Percentiles rank a stretch among this genome's conserved stretches.
Conservation (phyloP, 225 moss, liverwort and hornwort species). For the Sphagnum contortum region DNA sequence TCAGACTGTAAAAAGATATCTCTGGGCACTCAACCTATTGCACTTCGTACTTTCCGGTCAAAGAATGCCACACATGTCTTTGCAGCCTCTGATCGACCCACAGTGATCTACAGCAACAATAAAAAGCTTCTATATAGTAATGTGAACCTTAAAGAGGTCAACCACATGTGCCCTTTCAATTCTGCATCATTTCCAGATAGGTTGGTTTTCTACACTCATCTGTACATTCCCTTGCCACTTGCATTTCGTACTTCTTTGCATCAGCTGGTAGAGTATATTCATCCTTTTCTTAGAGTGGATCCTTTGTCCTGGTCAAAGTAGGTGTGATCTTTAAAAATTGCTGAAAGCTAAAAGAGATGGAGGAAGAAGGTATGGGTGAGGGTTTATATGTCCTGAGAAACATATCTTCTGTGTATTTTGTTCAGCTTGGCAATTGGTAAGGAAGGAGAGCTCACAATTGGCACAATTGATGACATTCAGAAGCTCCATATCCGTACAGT, state of each 20-base stretch:
- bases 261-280: too few species aligned
- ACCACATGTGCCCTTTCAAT: slow-evolving; percentile 99
- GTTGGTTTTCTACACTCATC: slow-evolving; percentile 13
- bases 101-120: slow-evolving; percentile 97
- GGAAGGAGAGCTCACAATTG: slow-evolving; percentile 95
- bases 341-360: too few species aligned
- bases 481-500: slow-evolving; percentile 94
- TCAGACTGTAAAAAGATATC: slow-evolving; percentile 93
- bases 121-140: slow-evolving; percentile 95
- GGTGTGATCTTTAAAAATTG: too few species aligned
- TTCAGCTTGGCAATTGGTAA: slow-evolving; percentile 95
- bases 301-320: too few species aligned
- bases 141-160: slow-evolving; percentile 96
- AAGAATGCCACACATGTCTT: slow-evolving; percentile 98
- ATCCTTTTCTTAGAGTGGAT: too few species aligned
- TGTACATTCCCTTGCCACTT: too few species aligned
- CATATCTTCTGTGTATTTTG: background rate
- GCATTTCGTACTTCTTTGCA: too few species aligned
- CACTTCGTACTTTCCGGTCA: slow-evolving; percentile 90
- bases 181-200: slow-evolving; percentile 98
- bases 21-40: slow-evolving; percentile 90
- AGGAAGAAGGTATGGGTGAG: too few species aligned
- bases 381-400: too few species aligned
- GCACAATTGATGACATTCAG: slow-evolving; percentile 96
- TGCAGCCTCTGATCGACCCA: slow-evolving; percentile 97